Evolutionary conservation across 2,329 filamentous ascomycete genomes (phyloP).

Genomic region (Microdochium trichocladiopsis): DNA sequence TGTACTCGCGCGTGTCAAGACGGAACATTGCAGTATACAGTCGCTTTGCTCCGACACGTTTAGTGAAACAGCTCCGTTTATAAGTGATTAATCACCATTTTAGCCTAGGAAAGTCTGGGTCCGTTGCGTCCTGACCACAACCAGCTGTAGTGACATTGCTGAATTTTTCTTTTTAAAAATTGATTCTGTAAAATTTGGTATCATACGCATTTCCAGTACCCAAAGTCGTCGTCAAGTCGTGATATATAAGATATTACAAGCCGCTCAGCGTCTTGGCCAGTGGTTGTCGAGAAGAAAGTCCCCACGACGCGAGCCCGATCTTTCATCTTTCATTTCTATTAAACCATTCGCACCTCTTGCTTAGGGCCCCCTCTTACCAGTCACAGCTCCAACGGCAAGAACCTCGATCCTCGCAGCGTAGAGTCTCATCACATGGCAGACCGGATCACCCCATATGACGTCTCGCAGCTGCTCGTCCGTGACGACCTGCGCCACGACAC

Average conservation of each 20-base stretch:
- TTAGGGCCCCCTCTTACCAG: slow-evolving; percentile 19
- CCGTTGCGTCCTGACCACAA: too few species aligned
- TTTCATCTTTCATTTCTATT: too few species aligned
- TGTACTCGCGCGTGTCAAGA: too few species aligned
- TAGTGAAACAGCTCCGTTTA: too few species aligned
- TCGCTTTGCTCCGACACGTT: too few species aligned
- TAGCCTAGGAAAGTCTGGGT: too few species aligned
- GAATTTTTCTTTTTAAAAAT: not conserved
- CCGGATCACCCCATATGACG: slow-evolving; percentile 74
- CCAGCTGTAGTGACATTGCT: too few species aligned
- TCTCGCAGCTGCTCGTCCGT: slow-evolving; percentile 61
- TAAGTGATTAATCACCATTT: too few species aligned
- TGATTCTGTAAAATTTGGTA: slow-evolving; percentile 7
- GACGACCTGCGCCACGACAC: slow-evolving; percentile 62
- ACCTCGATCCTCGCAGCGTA: slow-evolving; percentile 67
- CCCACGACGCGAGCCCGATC: too few species aligned
- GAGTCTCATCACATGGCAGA: slow-evolving; percentile 73
- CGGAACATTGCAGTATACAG: too few species aligned
- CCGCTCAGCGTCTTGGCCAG: too few species aligned
- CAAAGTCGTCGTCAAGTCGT: not conserved
- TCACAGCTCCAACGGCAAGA: slow-evolving; percentile 63
- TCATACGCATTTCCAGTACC: not conserved
- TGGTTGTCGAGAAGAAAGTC: too few species aligned
- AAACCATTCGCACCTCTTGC: not conserved
- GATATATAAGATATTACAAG: not conserved